Evolutionary conservation across 495 filamentous ascomycete genomes (phyloP).

Genomic region (Neurospora discreta): DNA sequence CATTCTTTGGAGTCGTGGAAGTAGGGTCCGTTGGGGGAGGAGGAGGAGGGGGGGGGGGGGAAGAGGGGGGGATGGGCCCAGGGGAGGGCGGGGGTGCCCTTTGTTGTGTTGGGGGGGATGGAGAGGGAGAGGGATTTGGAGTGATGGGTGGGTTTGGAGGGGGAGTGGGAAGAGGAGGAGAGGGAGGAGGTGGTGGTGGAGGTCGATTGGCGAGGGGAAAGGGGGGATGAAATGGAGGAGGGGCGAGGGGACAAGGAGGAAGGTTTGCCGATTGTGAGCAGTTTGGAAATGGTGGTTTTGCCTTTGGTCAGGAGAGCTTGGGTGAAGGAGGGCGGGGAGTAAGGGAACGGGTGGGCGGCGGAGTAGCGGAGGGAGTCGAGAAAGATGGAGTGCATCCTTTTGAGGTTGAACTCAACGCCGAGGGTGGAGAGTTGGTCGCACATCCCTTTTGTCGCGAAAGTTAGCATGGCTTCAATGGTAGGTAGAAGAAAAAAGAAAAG

Average conservation of each 20-base stretch:
- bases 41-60: not conserved
- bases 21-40: not conserved
- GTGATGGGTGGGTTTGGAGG: too few species aligned
- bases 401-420: slow-evolving; percentile 23
- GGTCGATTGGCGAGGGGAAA: not conserved
- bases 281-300: slow-evolving; percentile 5
- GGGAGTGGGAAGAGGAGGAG: not conserved
- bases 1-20: not conserved
- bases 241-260: not conserved
- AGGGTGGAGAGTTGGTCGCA: slow-evolving; percentile 24
- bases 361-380: slow-evolving; percentile 17
- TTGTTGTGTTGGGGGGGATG: too few species aligned
- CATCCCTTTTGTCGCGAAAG: slow-evolving; percentile 18
- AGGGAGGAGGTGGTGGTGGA: not conserved
- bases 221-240: not conserved
- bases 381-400: slow-evolving; percentile 16
- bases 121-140: not conserved
- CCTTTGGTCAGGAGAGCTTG: slow-evolving; percentile 5
- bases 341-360: slow-evolving; percentile 23
- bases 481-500: not conserved
- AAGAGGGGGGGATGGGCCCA: not conserved
- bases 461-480: not conserved
- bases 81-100: not conserved
- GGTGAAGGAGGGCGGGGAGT: slow-evolving; percentile 5
- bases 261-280: slow-evolving; percentile 1